These are phyloP conservation scores for Populus pruinosa DNA, from an alignment of 345 rosid genomes.

Conservation along the genomic window DNA sequence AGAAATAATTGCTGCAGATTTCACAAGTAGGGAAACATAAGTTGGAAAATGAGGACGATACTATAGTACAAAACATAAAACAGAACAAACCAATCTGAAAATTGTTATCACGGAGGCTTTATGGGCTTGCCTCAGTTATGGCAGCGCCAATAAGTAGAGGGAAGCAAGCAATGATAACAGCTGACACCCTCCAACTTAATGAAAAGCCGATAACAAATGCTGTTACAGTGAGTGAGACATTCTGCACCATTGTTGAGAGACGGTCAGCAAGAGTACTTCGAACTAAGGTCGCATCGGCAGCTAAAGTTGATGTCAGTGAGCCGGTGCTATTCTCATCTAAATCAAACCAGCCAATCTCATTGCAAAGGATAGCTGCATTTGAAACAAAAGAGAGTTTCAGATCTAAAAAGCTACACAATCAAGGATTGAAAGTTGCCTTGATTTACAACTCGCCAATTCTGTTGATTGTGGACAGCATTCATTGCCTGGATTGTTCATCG, in stretches of 20 bases:
- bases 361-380: slow-evolving; percentile 66
- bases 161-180: slow-evolving; percentile 68
- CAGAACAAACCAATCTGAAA: too few relatives aligned
- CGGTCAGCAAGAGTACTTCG: slow-evolving; percentile 79
- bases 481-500: too few relatives aligned
- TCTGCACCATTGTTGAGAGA: slow-evolving; percentile 74
- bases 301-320: slow-evolving; percentile 56
- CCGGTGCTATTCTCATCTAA: slow-evolving; percentile 72
- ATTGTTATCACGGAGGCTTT: not conserved
- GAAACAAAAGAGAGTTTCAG: slow-evolving; percentile 11
- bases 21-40: not conserved
- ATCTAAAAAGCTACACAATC: not conserved
- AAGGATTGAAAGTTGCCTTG: too few relatives aligned
- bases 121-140: slow-evolving; percentile 54
- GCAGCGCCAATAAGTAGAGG: slow-evolving; percentile 79
- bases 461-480: too few relatives aligned
- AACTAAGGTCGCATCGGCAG: slow-evolving; percentile 78
- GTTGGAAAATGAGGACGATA: not conserved
- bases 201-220: slow-evolving; percentile 66
- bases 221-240: slow-evolving; percentile 62
- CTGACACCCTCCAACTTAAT: slow-evolving; percentile 76
- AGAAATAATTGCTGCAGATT: slow-evolving; percentile 65
- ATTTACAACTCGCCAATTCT: too few relatives aligned
- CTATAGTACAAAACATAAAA: too few relatives aligned
- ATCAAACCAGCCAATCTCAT: slow-evolving; percentile 94